A percentile compares a stretch with the other conserved stretches of the same genome.
Evolutionary conservation across 148 eudicot species (phyloP).

Genomic region (Chenopodium berlandieri): DNA sequence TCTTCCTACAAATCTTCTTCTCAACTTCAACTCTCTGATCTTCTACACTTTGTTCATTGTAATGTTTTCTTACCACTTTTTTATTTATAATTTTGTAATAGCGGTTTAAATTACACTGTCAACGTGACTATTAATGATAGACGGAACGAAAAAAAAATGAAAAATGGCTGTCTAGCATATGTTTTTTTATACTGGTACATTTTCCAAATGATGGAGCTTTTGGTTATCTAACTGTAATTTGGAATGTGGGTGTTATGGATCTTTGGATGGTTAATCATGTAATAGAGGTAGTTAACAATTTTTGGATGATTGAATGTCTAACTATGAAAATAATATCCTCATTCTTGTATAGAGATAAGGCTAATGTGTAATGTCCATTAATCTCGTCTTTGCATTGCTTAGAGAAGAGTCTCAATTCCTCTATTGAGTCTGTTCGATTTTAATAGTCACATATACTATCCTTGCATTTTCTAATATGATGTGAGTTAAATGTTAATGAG

Average conservation of each 20-base stretch:
- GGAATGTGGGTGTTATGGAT: too few relatives aligned
- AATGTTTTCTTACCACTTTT: not conserved
- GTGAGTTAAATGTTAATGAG: too few relatives aligned
- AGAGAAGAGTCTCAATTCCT: too few relatives aligned
- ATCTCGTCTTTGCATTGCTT: too few relatives aligned
- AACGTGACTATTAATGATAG: not conserved
- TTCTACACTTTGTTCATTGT: constrained; percentile 69
- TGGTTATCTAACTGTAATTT: too few relatives aligned
- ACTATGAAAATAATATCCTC: not conserved
- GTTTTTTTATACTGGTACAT: not conserved
- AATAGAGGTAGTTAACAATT: too few relatives aligned
- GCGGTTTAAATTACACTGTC: too few relatives aligned
- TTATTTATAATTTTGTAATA: not conserved
- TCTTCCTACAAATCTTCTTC: constrained; percentile 57
- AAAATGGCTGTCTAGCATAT: too few relatives aligned
- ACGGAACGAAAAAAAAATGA: too few relatives aligned
- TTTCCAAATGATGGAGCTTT: too few relatives aligned
- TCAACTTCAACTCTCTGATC: constrained; percentile 60
- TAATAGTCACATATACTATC: not conserved
- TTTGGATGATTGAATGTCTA: not conserved
- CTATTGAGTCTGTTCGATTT: not conserved
- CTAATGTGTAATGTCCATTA: not conserved
- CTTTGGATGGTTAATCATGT: too few relatives aligned
- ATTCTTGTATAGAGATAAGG: not conserved
- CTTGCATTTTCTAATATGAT: too few relatives aligned